A percentile compares a stretch with the other conserved stretches of the same genome.
Evolutionary conservation across 2,329 filamentous ascomycete species (phyloP).

Genomic region (Thelonectria olida): DNA sequence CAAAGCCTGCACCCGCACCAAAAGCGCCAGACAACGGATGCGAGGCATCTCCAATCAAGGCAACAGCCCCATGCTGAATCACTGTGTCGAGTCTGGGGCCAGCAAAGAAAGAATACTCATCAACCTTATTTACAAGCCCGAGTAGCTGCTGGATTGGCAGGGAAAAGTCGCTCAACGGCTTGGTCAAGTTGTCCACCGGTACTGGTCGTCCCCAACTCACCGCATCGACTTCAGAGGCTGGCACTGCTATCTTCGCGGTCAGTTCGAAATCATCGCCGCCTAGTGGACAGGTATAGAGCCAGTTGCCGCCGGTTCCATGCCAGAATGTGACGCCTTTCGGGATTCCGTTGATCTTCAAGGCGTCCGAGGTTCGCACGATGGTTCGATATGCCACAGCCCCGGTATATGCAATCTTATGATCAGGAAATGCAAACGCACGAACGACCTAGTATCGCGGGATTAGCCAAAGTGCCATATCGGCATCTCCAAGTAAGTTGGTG

Average conservation of each 20-base stretch:
- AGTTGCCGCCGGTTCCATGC: conserved; percentile 39
- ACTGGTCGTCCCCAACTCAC: not conserved
- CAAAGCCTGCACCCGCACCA: conserved; percentile 4
- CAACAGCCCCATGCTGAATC: not conserved
- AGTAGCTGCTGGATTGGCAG: not conserved
- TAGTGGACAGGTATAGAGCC: conserved; percentile 42
- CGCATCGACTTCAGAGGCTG: not conserved
- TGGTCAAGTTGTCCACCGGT: not conserved
- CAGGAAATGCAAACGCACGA: conserved; percentile 47
- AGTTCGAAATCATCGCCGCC: conserved; percentile 42
- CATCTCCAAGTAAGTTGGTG: no score
- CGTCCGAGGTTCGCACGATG: not conserved
- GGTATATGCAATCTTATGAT: conserved; percentile 46
- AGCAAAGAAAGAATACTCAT: not conserved
- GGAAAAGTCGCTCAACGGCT: no score
- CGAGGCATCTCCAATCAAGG: conserved; percentile 23
- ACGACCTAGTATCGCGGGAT: conserved; percentile 37
- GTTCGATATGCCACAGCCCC: not conserved
- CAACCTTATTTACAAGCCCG: not conserved
- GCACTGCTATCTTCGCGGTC: not conserved
- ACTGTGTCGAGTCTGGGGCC: not conserved
- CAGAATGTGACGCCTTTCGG: conserved; percentile 37
- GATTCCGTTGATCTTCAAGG: not conserved
- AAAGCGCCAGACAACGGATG: not conserved
- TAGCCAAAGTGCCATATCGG: no score